Evolutionary conservation across 768 basidiomycete genomes (phyloP), one percentile per base, ranked within the genome.

Genomic region (Collybiopsis confluens): DNA sequence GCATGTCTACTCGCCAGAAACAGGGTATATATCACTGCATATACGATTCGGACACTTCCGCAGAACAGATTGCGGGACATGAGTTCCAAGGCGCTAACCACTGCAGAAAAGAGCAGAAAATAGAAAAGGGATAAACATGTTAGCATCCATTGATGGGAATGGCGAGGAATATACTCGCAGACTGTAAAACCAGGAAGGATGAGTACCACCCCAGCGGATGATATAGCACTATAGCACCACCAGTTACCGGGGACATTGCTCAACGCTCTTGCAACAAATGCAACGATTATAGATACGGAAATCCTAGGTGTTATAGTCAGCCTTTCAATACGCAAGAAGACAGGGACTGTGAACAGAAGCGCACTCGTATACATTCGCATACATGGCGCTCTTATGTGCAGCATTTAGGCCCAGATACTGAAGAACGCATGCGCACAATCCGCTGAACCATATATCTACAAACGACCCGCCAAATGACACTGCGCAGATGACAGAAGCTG

Each of bases 291-390:
- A 2, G 90, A 83, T 10, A 88, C 84, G 0, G 90, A 88, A 62
- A 94, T 91, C 66, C 92, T 94, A 38, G 15, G 38, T 3, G 11
- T 44, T 24, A 1, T 41, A 28, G 20, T 52, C 9, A 54, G 36
- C 46, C 20, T 40, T 28, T 5, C 30, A 27, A 20, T 47, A 37
- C 23, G 43, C 28, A 30, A 40, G 24, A 27, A 49, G 26, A 38
- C n/a, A n/a, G n/a, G n/a, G 21, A 52, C 21, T 10, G 21, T 2
- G 6, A 47, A 45, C 47, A 36, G 35, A 35, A 42, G 28, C 4
- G 21, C 65, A 94, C 93, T 96, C 93, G 63, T 94, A 96, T 54
- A 95, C 91, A 62, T 92, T 95, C n/a, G 92, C 91, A 68, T 93
- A 95, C 71, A 91, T 87, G 1, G 89, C 79, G 60, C 88, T 93